Evolutionary conservation across 2,329 filamentous ascomycete genomes (phyloP).

Genomic region (Exophiala phaeomuriformis): DNA sequence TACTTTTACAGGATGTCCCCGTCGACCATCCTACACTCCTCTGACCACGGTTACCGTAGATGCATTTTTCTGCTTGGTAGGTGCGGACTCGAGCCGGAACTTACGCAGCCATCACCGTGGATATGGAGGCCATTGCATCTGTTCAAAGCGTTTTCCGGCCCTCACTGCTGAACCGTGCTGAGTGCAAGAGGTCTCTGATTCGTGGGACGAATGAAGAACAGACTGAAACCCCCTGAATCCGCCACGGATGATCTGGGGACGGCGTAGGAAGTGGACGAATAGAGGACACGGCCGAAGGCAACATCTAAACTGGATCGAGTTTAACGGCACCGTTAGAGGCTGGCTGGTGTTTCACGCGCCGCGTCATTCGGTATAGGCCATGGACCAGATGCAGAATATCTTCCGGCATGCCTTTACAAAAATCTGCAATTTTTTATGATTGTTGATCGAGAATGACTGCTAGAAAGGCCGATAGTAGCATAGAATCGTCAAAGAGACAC

Average conservation of each 20-base stretch:
- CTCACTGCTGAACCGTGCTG: not conserved
- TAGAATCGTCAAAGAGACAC: too few species aligned
- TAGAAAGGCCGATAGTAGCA: too few species aligned
- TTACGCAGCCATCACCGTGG: not conserved
- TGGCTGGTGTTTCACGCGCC: conserved; percentile 18
- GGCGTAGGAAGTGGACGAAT: not conserved
- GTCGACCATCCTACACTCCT: too few species aligned
- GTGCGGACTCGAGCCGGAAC: not conserved
- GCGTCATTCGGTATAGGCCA: conserved; percentile 5
- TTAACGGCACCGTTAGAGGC: not conserved
- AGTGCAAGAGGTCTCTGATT: not conserved
- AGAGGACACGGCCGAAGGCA: not conserved
- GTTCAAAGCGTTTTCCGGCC: not conserved
- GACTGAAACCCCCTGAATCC: not conserved
- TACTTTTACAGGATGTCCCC: too few species aligned
- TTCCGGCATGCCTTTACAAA: too few species aligned
- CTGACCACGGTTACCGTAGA: not conserved
- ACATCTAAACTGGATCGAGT: not conserved
- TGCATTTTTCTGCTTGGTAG: not conserved
- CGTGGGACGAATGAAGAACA: not conserved
- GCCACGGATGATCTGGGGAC: conserved; percentile 3
- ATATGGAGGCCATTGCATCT: not conserved
- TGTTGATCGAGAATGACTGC: too few species aligned
- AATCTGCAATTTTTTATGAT: too few species aligned
- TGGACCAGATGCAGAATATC: too few species aligned